These are phyloP conservation scores for Kurtzmaniella fragi DNA, from an alignment of 805 yeast genomes.

Conservation along the genomic window DNA sequence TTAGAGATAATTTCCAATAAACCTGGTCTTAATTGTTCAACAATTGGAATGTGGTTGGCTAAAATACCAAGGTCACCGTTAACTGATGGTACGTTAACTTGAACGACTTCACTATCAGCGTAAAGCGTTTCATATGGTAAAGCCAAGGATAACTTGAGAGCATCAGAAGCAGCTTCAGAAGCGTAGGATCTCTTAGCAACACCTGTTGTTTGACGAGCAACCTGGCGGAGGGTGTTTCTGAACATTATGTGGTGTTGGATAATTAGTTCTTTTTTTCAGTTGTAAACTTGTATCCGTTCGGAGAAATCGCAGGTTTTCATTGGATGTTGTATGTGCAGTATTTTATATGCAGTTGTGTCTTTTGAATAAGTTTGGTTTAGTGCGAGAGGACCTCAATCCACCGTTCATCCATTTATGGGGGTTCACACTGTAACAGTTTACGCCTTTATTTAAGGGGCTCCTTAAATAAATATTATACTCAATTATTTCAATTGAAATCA, in stretches of 20 bases:
- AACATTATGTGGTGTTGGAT: constrained; percentile 40
- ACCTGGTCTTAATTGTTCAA: constrained; percentile 96
- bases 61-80: constrained; percentile 96
- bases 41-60: constrained; percentile 96
- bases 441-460: too few species aligned
- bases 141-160: constrained; percentile 82
- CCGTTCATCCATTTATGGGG: too few species aligned
- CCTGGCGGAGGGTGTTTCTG: constrained; percentile 59
- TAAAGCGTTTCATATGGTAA: constrained; percentile 79
- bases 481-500: too few species aligned
- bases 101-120: constrained; percentile 49
- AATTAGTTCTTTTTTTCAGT: neutral
- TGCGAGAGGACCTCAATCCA: too few species aligned
- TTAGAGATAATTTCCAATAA: constrained; percentile 85
- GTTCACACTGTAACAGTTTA: too few species aligned
- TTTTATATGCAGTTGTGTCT: neutral
- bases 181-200: constrained; percentile 83
- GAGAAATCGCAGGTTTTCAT: constrained; percentile 20
- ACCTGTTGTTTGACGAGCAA: constrained; percentile 51
- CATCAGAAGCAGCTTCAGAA: constrained; percentile 66
- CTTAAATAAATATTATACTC: too few species aligned
- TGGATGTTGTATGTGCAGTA: constrained; percentile 18
- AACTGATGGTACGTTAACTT: constrained; percentile 93
- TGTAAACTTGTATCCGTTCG: neutral
- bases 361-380: too few species aligned